phyloP scores from a whole-genome alignment of 2,329 filamentous ascomycete genomes.

The Verticillium klebahnii region DNA sequence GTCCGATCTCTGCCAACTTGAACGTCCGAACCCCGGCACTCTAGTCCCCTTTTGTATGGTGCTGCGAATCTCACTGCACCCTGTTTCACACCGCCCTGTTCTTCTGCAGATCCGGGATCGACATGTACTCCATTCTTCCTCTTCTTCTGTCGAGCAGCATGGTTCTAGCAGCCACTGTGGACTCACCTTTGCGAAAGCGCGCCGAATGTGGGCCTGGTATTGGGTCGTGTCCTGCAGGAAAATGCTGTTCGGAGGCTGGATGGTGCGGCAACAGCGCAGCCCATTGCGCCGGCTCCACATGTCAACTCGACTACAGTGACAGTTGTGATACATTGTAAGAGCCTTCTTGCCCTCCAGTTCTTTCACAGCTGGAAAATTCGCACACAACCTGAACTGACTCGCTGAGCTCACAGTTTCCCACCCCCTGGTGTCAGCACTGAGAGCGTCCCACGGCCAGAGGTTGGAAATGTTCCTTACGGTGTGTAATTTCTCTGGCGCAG shows the following conservation, averaged over 20 bases:
- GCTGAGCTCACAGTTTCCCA: slow-evolving; percentile 17
- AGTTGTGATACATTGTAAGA: slow-evolving; percentile 37
- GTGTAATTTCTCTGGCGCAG: slow-evolving; percentile 17
- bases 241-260: slow-evolving; percentile 31
- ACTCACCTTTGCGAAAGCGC: slow-evolving; percentile 11
- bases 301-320: slow-evolving; percentile 34
- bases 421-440: slow-evolving; percentile 26
- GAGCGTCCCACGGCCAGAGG: slow-evolving; percentile 20
- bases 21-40: too few species aligned
- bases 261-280: slow-evolving; percentile 29
- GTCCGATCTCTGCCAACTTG: too few species aligned
- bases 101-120: not conserved
- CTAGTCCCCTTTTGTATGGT: not conserved
- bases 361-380: not conserved
- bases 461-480: slow-evolving; percentile 34
- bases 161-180: slow-evolving; percentile 8
- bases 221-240: slow-evolving; percentile 25
- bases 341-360: too few species aligned
- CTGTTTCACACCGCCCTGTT: not conserved
- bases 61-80: not conserved
- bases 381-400: not conserved
- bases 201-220: slow-evolving; percentile 26
- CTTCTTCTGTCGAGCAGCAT: slow-evolving; percentile 8
- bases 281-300: slow-evolving; percentile 31
- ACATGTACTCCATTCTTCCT: slow-evolving; percentile 1